These are phyloP conservation scores for Aspergillus cejpii DNA, from an alignment of 2,329 filamentous ascomycete species.

Conservation along the genomic window DNA sequence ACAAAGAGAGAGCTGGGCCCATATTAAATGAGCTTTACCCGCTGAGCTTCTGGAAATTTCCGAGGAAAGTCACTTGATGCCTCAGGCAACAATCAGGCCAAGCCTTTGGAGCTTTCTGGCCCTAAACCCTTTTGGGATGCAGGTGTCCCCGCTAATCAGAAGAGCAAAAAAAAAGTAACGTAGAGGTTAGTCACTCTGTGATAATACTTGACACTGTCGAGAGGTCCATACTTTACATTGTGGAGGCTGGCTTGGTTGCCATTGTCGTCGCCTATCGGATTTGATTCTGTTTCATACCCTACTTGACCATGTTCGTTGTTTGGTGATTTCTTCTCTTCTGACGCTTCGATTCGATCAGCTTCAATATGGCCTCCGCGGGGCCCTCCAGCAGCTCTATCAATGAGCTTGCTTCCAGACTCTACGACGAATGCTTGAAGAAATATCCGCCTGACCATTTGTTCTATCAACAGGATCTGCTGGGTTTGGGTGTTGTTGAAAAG, in stretches of 20 bases:
- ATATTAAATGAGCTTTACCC: conserved; percentile 21
- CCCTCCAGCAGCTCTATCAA: conserved; percentile 24
- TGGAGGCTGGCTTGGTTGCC: neutral
- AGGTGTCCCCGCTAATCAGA: conserved; percentile 20
- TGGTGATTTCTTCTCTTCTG: conserved; percentile 26
- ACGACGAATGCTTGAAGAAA: conserved; percentile 39
- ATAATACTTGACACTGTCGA: neutral
- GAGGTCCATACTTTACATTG: neutral
- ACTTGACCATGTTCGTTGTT: conserved; percentile 30
- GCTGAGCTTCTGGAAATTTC: conserved; percentile 44
- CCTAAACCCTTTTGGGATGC: conserved; percentile 17
- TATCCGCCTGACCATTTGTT: conserved; percentile 41
- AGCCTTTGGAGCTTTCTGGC: conserved; percentile 10
- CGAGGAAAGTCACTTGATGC: conserved; percentile 16
- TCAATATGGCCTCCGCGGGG: conserved; percentile 33
- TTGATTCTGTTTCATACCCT: conserved; percentile 13
- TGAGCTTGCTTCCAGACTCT: conserved; percentile 42
- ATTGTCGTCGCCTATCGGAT: neutral
- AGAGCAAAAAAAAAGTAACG: conserved; percentile 23
- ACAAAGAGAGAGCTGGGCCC: conserved; percentile 11
- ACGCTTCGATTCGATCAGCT: conserved; percentile 17
- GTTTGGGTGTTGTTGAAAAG: conserved; percentile 40
- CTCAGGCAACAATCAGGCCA: conserved; percentile 19
- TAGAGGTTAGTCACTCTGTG: conserved; percentile 13
- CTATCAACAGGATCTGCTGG: conserved; percentile 43